Evolutionary conservation across 306 rosid species (phyloP), one percentile per base, ranked within the genome.

Genomic region (Cyclanthera cordifolia): DNA sequence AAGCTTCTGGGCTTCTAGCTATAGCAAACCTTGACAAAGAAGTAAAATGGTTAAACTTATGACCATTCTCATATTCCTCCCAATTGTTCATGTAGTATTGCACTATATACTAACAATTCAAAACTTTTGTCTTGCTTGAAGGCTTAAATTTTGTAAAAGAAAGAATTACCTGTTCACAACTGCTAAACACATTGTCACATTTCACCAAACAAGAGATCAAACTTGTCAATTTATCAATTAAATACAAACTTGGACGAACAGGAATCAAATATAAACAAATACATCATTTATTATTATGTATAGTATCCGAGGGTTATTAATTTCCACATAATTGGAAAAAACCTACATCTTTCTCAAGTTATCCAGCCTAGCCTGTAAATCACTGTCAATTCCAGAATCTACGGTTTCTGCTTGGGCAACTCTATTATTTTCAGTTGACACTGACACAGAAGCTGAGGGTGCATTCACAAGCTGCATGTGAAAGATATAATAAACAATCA

Each of bases 321-420:
- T 55, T 55, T 53, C 43, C 24, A 3, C 43, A 41, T 54, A 13
- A 39, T 43, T 3, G 39, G 24, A 15, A 45, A 37, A 55, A 23
- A 55, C 48, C 53, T 89, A 93, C 96, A 90, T 93, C 75, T 27
- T 93, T 76, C 98, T 86, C 4, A 93, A 79, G 71, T 87, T 93
- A 75, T 93, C 95, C 61, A 93, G 77, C 82, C 98, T 83, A n/a
- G 99, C 96, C 85, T 93, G 99, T 57, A 93, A 76, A 27, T 93
- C 99, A 75, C 84, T 87, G 53, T 93, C 96, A 72, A 93, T 90
- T 50, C 96, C 99, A 11, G 82, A 3, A 20, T 87, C 99, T 56
- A 87, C 99, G 45, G 90, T n/a, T 83, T 93, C 99, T 51, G 71
- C 96, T 82, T 90, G 96, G 37, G 99, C 70, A 74, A 90, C 94